These are phyloP conservation scores for Phytophthora fragariae DNA, from an alignment of 352 stramenopile species.

Conservation along the genomic window DNA sequence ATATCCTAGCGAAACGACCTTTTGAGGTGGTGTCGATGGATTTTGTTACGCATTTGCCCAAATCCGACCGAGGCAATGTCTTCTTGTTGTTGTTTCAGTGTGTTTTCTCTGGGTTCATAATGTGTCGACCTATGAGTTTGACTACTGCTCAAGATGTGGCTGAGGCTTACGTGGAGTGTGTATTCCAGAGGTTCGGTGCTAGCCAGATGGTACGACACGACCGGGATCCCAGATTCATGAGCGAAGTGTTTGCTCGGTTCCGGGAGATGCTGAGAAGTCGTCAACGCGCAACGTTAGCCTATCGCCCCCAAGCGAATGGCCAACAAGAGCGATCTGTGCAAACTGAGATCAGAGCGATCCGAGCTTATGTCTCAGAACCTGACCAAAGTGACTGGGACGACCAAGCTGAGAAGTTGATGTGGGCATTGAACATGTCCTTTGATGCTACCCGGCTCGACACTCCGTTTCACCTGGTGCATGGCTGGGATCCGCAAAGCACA, in stretches of 20 bases:
- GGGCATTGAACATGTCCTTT: slow-evolving; percentile 27
- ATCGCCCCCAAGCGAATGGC: too few relatives aligned
- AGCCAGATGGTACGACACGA: too few relatives aligned
- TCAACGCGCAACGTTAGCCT: slow-evolving; percentile 15
- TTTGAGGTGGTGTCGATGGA: slow-evolving; percentile 27
- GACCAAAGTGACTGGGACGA: slow-evolving; percentile 46
- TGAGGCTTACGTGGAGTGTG: too few relatives aligned
- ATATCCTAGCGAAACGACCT: slow-evolving; percentile 3
- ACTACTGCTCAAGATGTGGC: too few relatives aligned
- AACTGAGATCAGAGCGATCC: slow-evolving; percentile 10
- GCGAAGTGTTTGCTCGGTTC: too few relatives aligned
- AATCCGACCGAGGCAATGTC: not conserved
- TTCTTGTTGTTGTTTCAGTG: too few relatives aligned
- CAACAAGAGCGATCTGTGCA: too few relatives aligned
- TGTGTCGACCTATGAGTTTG: too few relatives aligned
- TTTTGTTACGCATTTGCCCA: slow-evolving; percentile 18
- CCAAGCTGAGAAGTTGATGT: slow-evolving; percentile 29
- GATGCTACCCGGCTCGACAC: slow-evolving; percentile 21
- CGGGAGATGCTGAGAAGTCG: too few relatives aligned
- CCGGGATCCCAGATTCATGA: too few relatives aligned
- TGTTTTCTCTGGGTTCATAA: too few relatives aligned
- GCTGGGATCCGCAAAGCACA: slow-evolving; percentile 26
- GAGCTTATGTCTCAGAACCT: slow-evolving; percentile 26
- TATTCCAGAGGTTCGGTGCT: too few relatives aligned
- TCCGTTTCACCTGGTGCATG: slow-evolving; percentile 26